These are phyloP conservation scores for Thymus quinquecostatus DNA, from an alignment of 257 asterid species.

Conservation along the genomic window DNA sequence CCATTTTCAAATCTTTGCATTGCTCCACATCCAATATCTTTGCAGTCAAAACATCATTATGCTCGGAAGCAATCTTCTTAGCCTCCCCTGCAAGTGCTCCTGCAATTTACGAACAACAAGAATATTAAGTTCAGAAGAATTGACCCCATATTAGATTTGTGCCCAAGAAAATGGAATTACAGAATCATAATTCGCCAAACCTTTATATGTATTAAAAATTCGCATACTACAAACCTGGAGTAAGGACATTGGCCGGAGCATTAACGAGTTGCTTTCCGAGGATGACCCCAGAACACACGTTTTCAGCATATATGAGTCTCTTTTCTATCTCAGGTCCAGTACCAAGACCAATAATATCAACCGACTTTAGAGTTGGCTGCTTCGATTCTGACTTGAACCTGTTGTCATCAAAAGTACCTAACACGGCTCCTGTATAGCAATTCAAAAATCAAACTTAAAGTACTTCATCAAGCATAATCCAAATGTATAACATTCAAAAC, in stretches of 20 bases:
- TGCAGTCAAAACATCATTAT: constrained; percentile 87
- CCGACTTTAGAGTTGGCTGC: constrained; percentile 58
- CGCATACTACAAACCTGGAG: constrained; percentile 73
- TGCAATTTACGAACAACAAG: constrained; percentile 36
- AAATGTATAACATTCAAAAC: neutral
- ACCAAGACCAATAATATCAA: constrained; percentile 93
- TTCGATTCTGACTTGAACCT: constrained; percentile 89
- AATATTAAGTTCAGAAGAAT: constrained; percentile 1
- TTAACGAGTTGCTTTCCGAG: constrained; percentile 88
- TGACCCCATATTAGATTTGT: neutral
- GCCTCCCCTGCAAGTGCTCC: constrained; percentile 93
- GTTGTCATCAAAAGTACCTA: constrained; percentile 86
- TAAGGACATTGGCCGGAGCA: constrained; percentile 96
- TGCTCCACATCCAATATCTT: constrained; percentile 84
- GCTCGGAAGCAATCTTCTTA: constrained; percentile 66
- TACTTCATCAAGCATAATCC: constrained; percentile 7
- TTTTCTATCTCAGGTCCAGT: constrained; percentile 82
- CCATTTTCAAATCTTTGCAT: constrained; percentile 98
- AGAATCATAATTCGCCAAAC: neutral
- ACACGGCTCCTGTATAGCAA: constrained; percentile 56
- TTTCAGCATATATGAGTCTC: constrained; percentile 75
- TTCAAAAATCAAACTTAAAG: constrained; percentile 12
- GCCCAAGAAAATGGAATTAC: neutral
- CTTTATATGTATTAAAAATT: neutral
- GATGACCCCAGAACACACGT: constrained; percentile 78